Base-by-base conservation (phyloP, 805 yeast species). In the Vanderwaltozyma tropicalis region DNA sequence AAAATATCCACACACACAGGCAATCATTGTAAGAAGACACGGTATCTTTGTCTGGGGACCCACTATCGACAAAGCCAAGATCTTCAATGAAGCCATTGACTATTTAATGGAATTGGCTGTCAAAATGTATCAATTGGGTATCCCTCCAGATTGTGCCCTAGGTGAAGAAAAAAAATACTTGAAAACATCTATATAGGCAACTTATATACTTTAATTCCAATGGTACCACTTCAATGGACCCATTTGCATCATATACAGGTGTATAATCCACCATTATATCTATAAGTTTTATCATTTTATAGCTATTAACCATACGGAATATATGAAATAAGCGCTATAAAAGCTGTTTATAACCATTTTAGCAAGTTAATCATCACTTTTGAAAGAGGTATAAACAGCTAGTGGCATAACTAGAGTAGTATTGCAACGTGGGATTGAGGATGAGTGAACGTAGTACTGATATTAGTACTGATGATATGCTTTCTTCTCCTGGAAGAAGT, bases 21-120 rank as follows among this genome's bases (percentile, higher is more conserved):
- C 96, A 0, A 86, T 89, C 1, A 66, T 89, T 37, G 96, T 89
- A 6, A 74, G 95, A 59, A 70, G 96, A 52, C 97, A 89, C 54
- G 97, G 97, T 1, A 79, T 89, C 32, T 89, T 80, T 55, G 95
- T 87, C n/a, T 89, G 96, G 96, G 96, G 96, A 18, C 85, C 80
- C 49, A 76, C 72, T 19, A 83, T 85, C 11, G 82, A 94, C 83
- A 86, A 88, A 61, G 96, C 96, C 34, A 89, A 89, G 61, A 73
- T 89, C 12, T 81, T 82, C 57, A 87, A 87, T 55, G 97, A 89
- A 61, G 94, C 96, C 14, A 76, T 89, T 42, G 96, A 89, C 53
- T 89, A 88, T 55, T 62, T 89, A 44, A 66, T 89, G 50, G 95
- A 84, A 45, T 60, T 88, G 46, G 95, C 92, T 1, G 72, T 88